These are phyloP conservation scores for Aspergillus sp. DNA, from an alignment of 2,329 filamentous ascomycete species.

Conservation along the genomic window DNA sequence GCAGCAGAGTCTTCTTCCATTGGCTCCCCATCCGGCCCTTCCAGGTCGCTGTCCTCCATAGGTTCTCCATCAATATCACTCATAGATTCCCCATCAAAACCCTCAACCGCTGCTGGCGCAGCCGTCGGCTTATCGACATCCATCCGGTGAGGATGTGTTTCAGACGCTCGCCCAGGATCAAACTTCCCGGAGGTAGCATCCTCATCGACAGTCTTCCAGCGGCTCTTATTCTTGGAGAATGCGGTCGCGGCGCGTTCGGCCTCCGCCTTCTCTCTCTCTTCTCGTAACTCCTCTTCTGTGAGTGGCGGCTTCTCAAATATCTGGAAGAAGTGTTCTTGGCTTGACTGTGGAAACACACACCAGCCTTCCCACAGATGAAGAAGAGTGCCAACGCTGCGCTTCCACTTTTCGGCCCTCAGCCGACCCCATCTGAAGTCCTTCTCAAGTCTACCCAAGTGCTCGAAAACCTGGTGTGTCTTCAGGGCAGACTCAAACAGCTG, in stretches of 20 bases:
- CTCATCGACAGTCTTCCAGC: constrained; percentile 51
- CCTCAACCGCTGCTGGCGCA: constrained; percentile 46
- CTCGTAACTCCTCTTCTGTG: constrained; percentile 47
- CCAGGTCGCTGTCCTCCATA: constrained; percentile 53
- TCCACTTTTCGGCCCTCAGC: constrained; percentile 81
- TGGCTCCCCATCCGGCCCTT: constrained; percentile 51
- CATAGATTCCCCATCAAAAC: constrained; percentile 45
- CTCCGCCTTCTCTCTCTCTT: constrained; percentile 47
- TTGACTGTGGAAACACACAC: constrained; percentile 70
- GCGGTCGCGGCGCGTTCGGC: constrained; percentile 39
- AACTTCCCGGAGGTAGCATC: constrained; percentile 36
- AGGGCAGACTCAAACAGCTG: constrained; percentile 76
- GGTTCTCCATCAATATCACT: constrained; percentile 47
- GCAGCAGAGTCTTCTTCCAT: constrained; percentile 46
- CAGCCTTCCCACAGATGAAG: constrained; percentile 68
- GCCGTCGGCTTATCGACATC: constrained; percentile 35
- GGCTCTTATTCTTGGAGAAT: constrained; percentile 45
- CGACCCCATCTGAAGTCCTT: constrained; percentile 76
- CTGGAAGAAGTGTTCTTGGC: constrained; percentile 69
- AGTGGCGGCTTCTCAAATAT: constrained; percentile 72
- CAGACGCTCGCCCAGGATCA: constrained; percentile 27
- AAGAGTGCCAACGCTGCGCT: constrained; percentile 69
- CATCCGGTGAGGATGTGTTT: constrained; percentile 32
- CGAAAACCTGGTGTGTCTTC: constrained; percentile 68
- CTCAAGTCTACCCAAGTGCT: constrained; percentile 71